Evolutionary conservation across 495 filamentous ascomycete genomes (phyloP).

Genomic region (Tuber microsphaerosporum): DNA sequence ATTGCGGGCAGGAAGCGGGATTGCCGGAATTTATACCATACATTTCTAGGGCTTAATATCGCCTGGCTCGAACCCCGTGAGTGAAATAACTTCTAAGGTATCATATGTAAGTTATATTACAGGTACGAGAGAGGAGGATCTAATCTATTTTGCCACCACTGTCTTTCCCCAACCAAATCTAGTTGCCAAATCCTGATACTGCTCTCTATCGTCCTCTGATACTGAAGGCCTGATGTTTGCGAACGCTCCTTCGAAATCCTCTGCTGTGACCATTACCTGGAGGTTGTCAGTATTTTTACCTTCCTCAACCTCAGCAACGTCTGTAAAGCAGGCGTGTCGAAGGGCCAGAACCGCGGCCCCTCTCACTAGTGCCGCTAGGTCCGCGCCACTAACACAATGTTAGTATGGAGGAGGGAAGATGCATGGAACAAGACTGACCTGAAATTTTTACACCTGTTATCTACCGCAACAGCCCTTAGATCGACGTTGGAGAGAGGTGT

Average conservation of each 20-base stretch:
- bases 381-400: conserved; percentile 54
- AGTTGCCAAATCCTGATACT: conserved; percentile 56
- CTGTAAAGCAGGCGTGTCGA: conserved; percentile 30
- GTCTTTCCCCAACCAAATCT: conserved; percentile 40
- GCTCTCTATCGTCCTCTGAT: conserved; percentile 54
- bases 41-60: neutral
- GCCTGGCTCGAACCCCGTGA: neutral
- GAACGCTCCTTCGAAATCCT: conserved; percentile 73
- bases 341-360: conserved; percentile 43
- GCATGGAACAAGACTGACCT: conserved; percentile 42
- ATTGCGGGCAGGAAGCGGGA: neutral
- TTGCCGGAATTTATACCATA: neutral
- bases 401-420: neutral
- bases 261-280: conserved; percentile 48
- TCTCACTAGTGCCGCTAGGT: conserved; percentile 69
- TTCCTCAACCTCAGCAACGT: conserved; percentile 34
- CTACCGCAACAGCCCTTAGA: conserved; percentile 57
- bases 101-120: conserved; percentile 2
- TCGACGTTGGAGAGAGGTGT: conserved; percentile 48
- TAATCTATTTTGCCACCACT: conserved; percentile 6
- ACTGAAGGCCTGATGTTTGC: conserved; percentile 72
- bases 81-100: neutral
- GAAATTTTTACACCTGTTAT: conserved; percentile 66
- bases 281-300: neutral
- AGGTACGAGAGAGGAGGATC: neutral